Evolutionary conservation across 169 alveolate species (phyloP).

Genomic region (Amoebophrya sp.): DNA sequence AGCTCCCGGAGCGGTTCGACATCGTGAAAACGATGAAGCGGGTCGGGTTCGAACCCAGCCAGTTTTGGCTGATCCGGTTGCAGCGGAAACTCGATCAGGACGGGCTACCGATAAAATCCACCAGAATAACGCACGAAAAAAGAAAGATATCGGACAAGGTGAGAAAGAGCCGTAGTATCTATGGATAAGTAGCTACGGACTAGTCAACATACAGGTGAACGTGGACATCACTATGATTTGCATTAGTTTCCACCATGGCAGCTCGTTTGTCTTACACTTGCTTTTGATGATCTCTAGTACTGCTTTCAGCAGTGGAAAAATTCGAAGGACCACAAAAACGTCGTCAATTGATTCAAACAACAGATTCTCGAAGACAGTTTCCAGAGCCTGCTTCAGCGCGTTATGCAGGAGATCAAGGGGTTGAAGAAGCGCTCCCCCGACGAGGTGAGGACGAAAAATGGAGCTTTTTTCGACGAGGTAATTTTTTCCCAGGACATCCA

Average conservation of each 20-base stretch:
- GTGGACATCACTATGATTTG: neutral
- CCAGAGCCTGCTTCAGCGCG: neutral
- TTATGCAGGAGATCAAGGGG: conserved; percentile 66
- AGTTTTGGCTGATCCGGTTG: neutral
- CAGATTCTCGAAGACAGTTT: neutral
- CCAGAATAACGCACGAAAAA: neutral
- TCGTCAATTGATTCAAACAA: too few species aligned
- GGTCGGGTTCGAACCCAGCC: neutral
- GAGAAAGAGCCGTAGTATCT: neutral
- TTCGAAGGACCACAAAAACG: too few species aligned
- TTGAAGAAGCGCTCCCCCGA: conserved; percentile 64
- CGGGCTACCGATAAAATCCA: neutral
- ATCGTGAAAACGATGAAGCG: neutral
- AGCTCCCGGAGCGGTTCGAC: neutral
- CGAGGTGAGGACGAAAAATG: conserved; percentile 68
- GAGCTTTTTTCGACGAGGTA: conserved; percentile 65
- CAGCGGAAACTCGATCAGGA: neutral
- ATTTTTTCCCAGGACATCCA: conserved; percentile 40
- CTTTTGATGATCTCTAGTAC: too few species aligned
- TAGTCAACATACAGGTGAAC: neutral
- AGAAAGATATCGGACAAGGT: neutral
- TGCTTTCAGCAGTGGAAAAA: too few species aligned
- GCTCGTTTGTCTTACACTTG: too few species aligned
- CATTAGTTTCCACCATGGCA: too few species aligned
- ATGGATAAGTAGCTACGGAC: neutral